Evolutionary conservation across 345 rosid genomes (phyloP).

Genomic region (Turritis glabra): DNA sequence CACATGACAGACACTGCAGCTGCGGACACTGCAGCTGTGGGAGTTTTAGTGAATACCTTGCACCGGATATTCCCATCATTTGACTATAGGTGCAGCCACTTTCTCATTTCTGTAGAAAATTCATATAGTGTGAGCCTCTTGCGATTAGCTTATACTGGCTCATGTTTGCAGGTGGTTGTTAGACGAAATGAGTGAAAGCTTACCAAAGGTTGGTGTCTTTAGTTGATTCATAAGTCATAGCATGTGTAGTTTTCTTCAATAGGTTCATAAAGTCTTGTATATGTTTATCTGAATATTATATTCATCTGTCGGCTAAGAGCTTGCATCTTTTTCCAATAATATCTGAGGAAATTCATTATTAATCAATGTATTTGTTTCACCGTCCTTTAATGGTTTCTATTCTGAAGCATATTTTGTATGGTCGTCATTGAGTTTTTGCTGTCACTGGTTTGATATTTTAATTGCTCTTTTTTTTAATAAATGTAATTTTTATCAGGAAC

Average conservation of each 20-base stretch:
- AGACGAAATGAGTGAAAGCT: conserved; percentile 84
- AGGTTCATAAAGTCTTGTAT: background rate
- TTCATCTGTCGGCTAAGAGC: background rate
- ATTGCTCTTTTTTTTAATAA: background rate
- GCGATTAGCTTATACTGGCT: conserved; percentile 37
- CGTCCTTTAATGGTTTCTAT: background rate
- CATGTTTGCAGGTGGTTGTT: conserved; percentile 76
- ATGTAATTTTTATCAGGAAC: conserved; percentile 56
- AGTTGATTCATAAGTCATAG: conserved; percentile 2
- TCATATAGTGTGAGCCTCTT: background rate
- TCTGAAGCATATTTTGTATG: background rate
- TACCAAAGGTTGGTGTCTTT: conserved; percentile 77
- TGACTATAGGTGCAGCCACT: conserved; percentile 71
- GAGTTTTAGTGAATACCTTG: conserved; percentile 70
- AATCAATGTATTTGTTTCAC: background rate
- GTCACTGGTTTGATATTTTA: conserved; percentile 20
- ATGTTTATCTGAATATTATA: background rate
- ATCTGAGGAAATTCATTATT: background rate
- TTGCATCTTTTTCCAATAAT: background rate
- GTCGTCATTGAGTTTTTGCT: background rate
- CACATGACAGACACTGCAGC: conserved; percentile 92
- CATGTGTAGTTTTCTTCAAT: background rate
- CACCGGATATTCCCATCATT: conserved; percentile 86
- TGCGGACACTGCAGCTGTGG: conserved; percentile 88
- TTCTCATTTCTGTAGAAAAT: background rate